Base-by-base conservation (phyloP, 192 early-diverging fungal genomes). In the Linnemannia schmuckeri region DNA sequence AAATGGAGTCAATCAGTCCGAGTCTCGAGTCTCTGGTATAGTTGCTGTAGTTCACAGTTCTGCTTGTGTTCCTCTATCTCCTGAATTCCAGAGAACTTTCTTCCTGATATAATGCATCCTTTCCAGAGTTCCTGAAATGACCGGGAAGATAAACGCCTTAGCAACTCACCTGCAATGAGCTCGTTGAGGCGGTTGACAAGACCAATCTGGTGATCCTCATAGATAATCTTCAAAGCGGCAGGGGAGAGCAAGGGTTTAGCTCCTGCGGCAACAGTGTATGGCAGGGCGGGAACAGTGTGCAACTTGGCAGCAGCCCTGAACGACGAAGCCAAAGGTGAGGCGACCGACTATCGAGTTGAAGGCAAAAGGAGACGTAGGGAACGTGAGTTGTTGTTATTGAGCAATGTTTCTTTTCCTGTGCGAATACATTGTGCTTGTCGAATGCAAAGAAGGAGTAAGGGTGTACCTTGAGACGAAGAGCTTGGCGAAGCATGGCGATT, bases 111-210 rank as follows among this genome's bases (percentile, higher is more conserved):
- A 10, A 9, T 66, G 3, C 30, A 27, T 0, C 6, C 49, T 22
- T 30, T 33, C 61, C 30, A 13, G 9, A 3, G 61, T 33, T 66
- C 61, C 61, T 63, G 61, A 66, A 33, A 15, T 66, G 30, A 12
- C 30, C 30, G 27, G 33, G 13, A 33, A 5, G n/a, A 27, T 66
- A 66, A 63, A 27, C 30, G 7, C 15, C 38, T 9, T 24, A 41
- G 38, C 18, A 22, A 38, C 70, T 66, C 12, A 88, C 86, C 83
- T 74, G 86, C 77, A 57, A 80, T 85, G 54, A 90, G 87, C 61
- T 85, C 77, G 76, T 90, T 90, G 70, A 90, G 76, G 33, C 81
- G 79, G 68, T 85, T 72, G 66, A 90, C 79, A 8, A 90, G 74
- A 49, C 70, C 75, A 40, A 22, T 74, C 49, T 88, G 86, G 79